Evolutionary conservation across 1,139 yeast species (phyloP).

Genomic region (Citeromyces siamensis): DNA sequence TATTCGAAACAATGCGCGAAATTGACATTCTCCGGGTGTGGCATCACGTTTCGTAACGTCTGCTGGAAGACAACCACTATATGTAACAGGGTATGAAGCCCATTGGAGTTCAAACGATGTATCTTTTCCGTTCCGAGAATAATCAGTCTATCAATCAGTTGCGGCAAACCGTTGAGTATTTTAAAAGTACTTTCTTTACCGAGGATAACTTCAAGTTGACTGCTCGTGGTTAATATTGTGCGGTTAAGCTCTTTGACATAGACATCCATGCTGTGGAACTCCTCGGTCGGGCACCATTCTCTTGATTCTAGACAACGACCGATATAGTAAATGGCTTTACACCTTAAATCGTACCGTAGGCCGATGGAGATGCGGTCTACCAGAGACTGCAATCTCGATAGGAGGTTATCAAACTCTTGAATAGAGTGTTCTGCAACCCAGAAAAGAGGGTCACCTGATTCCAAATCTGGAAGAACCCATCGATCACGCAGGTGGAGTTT

Average conservation of each 20-base stretch:
- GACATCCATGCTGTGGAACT: constrained; percentile 55
- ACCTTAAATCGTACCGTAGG: constrained; percentile 54
- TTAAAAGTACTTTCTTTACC: constrained; percentile 16
- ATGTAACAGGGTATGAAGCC: constrained; percentile 52
- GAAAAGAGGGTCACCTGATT: constrained; percentile 14
- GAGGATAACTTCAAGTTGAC: constrained; percentile 11
- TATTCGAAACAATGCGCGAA: constrained; percentile 45
- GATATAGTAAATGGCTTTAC: constrained; percentile 48
- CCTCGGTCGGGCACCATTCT: constrained; percentile 33
- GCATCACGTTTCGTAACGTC: constrained; percentile 51
- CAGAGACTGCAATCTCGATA: constrained; percentile 31
- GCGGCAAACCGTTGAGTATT: constrained; percentile 37
- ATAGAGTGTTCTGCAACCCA: constrained; percentile 28
- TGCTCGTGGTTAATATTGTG: constrained; percentile 40
- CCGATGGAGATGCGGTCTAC: constrained; percentile 38
- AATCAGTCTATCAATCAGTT: constrained; percentile 41
- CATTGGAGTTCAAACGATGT: constrained; percentile 44
- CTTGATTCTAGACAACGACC: constrained; percentile 30
- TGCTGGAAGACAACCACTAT: constrained; percentile 71
- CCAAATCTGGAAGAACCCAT: constrained; percentile 17
- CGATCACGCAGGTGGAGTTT: constrained; percentile 12
- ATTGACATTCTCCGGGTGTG: constrained; percentile 44
- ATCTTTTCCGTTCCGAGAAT: constrained; percentile 50
- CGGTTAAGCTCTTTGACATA: constrained; percentile 47
- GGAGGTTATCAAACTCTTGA: constrained; percentile 32